Evolutionary conservation across 331 rosid species (phyloP).

Genomic region (Rosa hybrid): DNA sequence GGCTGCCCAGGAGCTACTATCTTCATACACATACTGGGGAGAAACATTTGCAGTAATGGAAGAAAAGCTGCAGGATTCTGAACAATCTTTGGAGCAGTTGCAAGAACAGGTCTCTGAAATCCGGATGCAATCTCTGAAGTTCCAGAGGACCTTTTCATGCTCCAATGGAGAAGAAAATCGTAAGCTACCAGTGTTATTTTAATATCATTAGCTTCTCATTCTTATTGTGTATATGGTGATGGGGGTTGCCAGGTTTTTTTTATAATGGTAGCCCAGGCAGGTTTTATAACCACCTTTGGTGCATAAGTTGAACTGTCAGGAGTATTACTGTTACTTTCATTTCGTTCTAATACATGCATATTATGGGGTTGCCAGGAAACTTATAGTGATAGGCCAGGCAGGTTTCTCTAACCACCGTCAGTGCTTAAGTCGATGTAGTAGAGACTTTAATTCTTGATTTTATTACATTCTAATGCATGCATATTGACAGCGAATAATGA

Average conservation of each 20-base stretch:
- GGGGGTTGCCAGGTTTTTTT: neutral
- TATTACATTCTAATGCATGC: conserved; percentile 8
- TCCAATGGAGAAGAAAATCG: conserved; percentile 46
- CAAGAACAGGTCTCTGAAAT: conserved; percentile 72
- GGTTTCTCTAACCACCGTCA: neutral
- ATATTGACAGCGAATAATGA: conserved; percentile 49
- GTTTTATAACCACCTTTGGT: neutral
- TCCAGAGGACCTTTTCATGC: conserved; percentile 49
- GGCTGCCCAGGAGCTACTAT: conserved; percentile 37
- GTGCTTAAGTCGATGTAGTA: neutral
- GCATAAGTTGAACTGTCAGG: neutral
- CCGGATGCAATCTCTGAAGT: conserved; percentile 50
- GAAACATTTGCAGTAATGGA: conserved; percentile 43
- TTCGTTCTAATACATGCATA: neutral
- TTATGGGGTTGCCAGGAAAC: conserved; percentile 6
- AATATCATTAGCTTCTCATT: neutral
- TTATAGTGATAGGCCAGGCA: neutral
- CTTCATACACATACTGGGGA: conserved; percentile 38
- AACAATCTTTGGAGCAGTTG: conserved; percentile 53
- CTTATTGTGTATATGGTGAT: conserved; percentile 5
- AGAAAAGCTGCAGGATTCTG: conserved; percentile 50
- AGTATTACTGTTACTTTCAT: neutral
- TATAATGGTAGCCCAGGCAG: neutral
- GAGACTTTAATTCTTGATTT: neutral
- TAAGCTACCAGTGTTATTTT: conserved; percentile 34